Conservation (phyloP, 1,284 basidiomycete species). For the Phellinidium pouzarii region DNA sequence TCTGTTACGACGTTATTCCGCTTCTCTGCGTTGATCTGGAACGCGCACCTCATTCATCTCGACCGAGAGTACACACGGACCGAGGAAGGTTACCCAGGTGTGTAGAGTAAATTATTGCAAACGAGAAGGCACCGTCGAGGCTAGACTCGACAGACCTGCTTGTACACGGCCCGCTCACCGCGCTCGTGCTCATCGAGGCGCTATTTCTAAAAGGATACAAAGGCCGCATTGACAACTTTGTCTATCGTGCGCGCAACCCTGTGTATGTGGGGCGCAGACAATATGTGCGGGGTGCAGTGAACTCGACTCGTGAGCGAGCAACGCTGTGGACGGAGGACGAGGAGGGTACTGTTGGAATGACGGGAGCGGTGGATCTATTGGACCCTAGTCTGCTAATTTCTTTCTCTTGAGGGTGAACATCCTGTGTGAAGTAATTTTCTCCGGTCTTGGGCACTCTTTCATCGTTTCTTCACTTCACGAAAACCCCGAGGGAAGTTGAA, state of each 20-base stretch:
- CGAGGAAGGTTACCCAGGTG: conserved; percentile 71
- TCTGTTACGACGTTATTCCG: conserved; percentile 71
- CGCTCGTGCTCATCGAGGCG: conserved; percentile 69
- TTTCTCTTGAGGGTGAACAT: too few relatives aligned
- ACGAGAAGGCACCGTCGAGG: too few relatives aligned
- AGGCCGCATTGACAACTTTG: conserved; percentile 41
- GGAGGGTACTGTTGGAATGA: conserved; percentile 67
- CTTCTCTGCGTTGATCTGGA: conserved; percentile 80
- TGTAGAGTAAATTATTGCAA: background rate
- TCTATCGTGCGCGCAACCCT: conserved; percentile 72
- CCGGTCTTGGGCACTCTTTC: too few relatives aligned
- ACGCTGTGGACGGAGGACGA: conserved; percentile 52
- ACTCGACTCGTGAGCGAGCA: conserved; percentile 27
- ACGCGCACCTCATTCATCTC: conserved; percentile 68
- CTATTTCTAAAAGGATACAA: conserved; percentile 32
- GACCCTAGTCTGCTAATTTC: too few relatives aligned
- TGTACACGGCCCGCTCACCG: conserved; percentile 77
- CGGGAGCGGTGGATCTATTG: conserved; percentile 35
- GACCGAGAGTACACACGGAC: conserved; percentile 63
- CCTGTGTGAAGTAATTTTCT: too few relatives aligned
- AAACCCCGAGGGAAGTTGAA: too few relatives aligned
- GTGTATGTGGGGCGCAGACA: conserved; percentile 57
- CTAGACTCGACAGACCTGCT: conserved; percentile 48
- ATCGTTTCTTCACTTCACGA: too few relatives aligned
- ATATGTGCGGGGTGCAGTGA: conserved; percentile 47